A percentile compares a stretch with the other conserved stretches of the same genome.
Conservation (phyloP, 495 filamentous ascomycete genomes). For the Podospora tetraspora region DNA sequence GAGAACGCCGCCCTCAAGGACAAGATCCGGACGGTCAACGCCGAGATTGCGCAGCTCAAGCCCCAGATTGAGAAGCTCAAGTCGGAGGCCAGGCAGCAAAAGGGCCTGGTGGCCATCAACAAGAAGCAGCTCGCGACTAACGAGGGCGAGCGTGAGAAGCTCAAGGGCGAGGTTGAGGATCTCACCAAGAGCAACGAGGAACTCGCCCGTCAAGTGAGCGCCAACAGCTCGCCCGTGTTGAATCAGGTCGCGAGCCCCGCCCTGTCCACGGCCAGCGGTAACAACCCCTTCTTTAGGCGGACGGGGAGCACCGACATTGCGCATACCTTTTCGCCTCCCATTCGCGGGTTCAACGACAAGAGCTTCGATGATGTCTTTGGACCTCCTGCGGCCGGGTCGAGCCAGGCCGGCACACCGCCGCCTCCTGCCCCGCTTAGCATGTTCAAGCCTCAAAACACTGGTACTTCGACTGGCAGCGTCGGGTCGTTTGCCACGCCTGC, state of each 20-base stretch:
- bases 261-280: constrained; percentile 67
- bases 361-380: constrained; percentile 90
- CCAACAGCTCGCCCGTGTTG: constrained; percentile 34
- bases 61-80: constrained; percentile 87
- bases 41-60: constrained; percentile 73
- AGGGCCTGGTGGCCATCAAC: constrained; percentile 92
- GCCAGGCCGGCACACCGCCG: constrained; percentile 39
- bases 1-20: constrained; percentile 86
- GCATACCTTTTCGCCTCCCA: constrained; percentile 43
- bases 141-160: constrained; percentile 79
- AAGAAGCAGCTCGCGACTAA: constrained; percentile 92
- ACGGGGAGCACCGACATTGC: constrained; percentile 64
- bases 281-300: constrained; percentile 86
- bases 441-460: constrained; percentile 59
- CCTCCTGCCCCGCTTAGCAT: constrained; percentile 57
- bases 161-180: constrained; percentile 70
- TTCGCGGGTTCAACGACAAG: constrained; percentile 51
- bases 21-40: constrained; percentile 73
- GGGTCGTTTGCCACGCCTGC: constrained; percentile 51
- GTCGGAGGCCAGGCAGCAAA: constrained; percentile 85
- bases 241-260: constrained; percentile 57
- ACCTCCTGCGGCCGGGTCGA: constrained; percentile 35
- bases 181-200: constrained; percentile 60
- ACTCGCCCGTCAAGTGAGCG: constrained; percentile 39
- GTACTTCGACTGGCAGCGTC: constrained; percentile 45